Evolutionary conservation across 208 protist species (phyloP), one percentile per base, ranked within the genome.

Genomic region (Crithidia fasciculata): DNA sequence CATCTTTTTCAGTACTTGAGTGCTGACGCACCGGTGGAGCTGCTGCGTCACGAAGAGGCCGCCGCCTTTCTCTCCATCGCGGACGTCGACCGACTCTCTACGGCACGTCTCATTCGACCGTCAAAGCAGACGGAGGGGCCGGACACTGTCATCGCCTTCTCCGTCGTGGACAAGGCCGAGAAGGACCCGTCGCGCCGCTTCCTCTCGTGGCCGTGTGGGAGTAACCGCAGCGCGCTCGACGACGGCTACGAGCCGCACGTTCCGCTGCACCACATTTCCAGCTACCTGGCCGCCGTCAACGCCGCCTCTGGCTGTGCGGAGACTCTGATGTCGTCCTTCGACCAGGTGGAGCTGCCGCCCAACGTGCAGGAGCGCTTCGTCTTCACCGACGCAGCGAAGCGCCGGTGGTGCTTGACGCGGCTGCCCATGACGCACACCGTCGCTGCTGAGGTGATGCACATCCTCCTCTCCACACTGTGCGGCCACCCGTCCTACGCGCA

Each of bases 71-170:
- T 70, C 4, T 64, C 63, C 9, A 28, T n/a, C 8, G 55, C 41
- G 9, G 72, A 76, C 36, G 19, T 76, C 12, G 45, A 41, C 4
- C 10, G 19, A 16, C 55, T 70, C 5, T 13, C 12, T 6, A 18
- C 47, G n/a, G 72, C 55, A 4, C 36, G 41, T 8, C 62, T 76
- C 12, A 69, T 76, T 44, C 61, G 63, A 7, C 55, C 63, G 18
- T 53, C 12, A 3, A 65, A 55, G 39, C 4, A 19, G 15, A 5
- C 44, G 2, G 15, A 36, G 0, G 63, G 45, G 6, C 18, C 52
- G 2, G 72, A 70, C 47, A 69, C 72, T 18, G 72, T 76, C 5
- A 16, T 76, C 10, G 72, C 72, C 55, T 76, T 70, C 16, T 58
- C 63, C 12, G 52, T 70, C 4, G 62, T 76, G 45, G 72, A 76